These are phyloP conservation scores for Myxozyma melibiosi DNA, from an alignment of 805 yeast species.

Conservation along the genomic window DNA sequence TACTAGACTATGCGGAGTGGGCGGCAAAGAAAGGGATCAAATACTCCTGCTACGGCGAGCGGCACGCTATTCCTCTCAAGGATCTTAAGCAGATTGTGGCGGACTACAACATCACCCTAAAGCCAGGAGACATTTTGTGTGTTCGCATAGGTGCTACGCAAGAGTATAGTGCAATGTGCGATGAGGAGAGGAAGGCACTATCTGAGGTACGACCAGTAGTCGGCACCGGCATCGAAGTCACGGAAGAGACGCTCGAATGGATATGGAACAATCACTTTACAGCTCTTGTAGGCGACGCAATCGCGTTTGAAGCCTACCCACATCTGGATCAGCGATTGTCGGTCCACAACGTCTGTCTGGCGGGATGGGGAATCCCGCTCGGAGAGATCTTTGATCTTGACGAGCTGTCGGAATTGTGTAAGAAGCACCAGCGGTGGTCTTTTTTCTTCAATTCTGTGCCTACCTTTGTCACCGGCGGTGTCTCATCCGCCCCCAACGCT, in stretches of 20 bases:
- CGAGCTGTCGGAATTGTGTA: slow-evolving; percentile 35
- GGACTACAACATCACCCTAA: slow-evolving; percentile 27
- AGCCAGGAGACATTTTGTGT: slow-evolving; percentile 37
- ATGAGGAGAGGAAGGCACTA: slow-evolving; percentile 26
- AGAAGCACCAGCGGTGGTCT: slow-evolving; percentile 34
- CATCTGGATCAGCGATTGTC: background rate
- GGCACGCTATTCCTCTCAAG: slow-evolving; percentile 30
- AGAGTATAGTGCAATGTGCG: slow-evolving; percentile 34
- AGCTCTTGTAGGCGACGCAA: slow-evolving; percentile 38
- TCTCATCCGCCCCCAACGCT: slow-evolving; percentile 47
- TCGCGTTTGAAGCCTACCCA: slow-evolving; percentile 36
- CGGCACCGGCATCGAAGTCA: slow-evolving; percentile 34
- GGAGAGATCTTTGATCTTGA: slow-evolving; percentile 42
- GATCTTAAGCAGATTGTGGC: slow-evolving; percentile 30
- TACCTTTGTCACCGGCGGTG: slow-evolving; percentile 40
- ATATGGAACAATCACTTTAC: slow-evolving; percentile 39
- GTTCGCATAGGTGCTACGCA: slow-evolving; percentile 37
- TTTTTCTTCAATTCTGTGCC: slow-evolving; percentile 42
- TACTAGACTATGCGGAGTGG: slow-evolving; percentile 38
- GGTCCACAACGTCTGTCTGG: slow-evolving; percentile 36
- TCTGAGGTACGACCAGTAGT: background rate
- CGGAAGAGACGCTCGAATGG: slow-evolving; percentile 36
- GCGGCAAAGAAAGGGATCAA: slow-evolving; percentile 32
- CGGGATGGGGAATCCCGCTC: slow-evolving; percentile 42
- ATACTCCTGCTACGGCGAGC: slow-evolving; percentile 28